Conservation (phyloP, 148 eudicot species). For the Nepenthes gracilis region DNA sequence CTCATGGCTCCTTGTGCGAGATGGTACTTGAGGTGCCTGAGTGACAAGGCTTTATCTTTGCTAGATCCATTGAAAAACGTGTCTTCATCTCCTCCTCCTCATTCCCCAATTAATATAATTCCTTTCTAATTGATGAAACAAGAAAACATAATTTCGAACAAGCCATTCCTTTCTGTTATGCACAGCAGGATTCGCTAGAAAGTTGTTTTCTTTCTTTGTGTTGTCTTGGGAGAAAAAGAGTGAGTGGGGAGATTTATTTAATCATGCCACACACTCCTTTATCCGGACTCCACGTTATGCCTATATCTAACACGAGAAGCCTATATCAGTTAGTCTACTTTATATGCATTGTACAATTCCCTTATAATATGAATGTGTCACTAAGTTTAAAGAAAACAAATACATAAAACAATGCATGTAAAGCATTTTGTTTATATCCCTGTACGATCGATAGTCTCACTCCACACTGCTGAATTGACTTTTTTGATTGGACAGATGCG, state of each 20-base stretch:
- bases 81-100: background rate
- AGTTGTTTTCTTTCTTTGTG: too few species aligned
- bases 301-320: constrained; percentile 21
- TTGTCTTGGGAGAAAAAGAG: constrained; percentile 8
- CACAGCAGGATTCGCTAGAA: too few species aligned
- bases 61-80: constrained; percentile 21
- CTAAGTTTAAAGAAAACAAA: constrained; percentile 6
- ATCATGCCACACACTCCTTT: constrained; percentile 15
- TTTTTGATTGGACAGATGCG: background rate
- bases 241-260: constrained; percentile 13
- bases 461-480: background rate
- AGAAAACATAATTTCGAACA: too few species aligned
- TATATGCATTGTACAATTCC: constrained; percentile 6
- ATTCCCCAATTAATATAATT: background rate
- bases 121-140: background rate
- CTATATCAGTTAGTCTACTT: constrained; percentile 22
- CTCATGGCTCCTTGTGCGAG: constrained; percentile 15
- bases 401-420: constrained; percentile 19
- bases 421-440: background rate
- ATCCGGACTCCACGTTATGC: constrained; percentile 27
- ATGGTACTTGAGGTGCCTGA: constrained; percentile 23
- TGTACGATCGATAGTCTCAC: background rate
- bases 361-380: constrained; percentile 5
- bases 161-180: too few species aligned
- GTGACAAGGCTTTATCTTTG: constrained; percentile 19